Evolutionary conservation across 169 alveolate genomes (phyloP).

Genomic region (Eimeria falciformis): DNA sequence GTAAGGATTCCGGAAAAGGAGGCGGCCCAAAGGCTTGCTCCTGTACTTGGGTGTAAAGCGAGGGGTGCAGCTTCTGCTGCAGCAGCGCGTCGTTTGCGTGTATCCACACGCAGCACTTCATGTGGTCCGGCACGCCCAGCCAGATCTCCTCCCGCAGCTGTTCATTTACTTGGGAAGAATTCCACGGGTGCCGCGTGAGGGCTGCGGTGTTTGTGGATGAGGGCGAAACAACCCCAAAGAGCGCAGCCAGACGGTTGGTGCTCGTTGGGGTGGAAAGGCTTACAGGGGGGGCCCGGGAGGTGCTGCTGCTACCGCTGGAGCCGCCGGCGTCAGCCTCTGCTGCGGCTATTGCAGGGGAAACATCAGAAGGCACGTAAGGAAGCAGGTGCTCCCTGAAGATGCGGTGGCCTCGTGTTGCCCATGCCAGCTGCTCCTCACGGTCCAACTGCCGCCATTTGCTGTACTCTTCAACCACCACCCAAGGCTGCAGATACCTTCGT

Average conservation of each 20-base stretch:
- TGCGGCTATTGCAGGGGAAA: constrained; percentile 32
- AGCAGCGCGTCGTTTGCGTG: constrained; percentile 61
- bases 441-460: constrained; percentile 27
- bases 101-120: constrained; percentile 53
- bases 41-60: constrained; percentile 67
- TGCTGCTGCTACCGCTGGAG: constrained; percentile 31
- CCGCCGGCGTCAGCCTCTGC: constrained; percentile 26
- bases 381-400: constrained; percentile 44
- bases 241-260: constrained; percentile 12
- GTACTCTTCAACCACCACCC: constrained; percentile 54
- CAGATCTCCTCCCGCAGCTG: constrained; percentile 55
- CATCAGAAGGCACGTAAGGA: constrained; percentile 31
- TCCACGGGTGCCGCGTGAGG: constrained; percentile 32
- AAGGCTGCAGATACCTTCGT: constrained; percentile 31
- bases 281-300: constrained; percentile 15
- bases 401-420: constrained; percentile 13
- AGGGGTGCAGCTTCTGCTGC: constrained; percentile 34
- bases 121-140: constrained; percentile 72
- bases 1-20: constrained; percentile 32
- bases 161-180: neutral
- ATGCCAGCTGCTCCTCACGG: constrained; percentile 13
- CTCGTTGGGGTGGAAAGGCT: constrained; percentile 24
- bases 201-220: neutral
- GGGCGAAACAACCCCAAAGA: constrained; percentile 15
- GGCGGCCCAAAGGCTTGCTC: constrained; percentile 68